Evolutionary conservation across 371 early-diverging fungal genomes (phyloP).

Genomic region (Mortierella sp.): DNA sequence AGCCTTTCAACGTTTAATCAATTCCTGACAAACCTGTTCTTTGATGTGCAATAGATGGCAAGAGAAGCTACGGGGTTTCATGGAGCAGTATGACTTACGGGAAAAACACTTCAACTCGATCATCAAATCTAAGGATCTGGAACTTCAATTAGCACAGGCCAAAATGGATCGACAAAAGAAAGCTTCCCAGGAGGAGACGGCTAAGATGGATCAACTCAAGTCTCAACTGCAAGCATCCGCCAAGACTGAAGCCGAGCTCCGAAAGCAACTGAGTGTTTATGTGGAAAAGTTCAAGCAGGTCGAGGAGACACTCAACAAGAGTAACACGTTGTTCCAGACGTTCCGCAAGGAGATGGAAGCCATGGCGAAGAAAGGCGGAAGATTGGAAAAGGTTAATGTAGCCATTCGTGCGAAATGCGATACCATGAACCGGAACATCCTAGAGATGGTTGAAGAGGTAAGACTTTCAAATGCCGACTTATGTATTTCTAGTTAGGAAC

Average conservation of each 20-base stretch:
- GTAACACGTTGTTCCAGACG: constrained; percentile 70
- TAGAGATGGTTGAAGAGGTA: constrained; percentile 75
- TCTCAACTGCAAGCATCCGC: constrained; percentile 63
- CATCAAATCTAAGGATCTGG: constrained; percentile 66
- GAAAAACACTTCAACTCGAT: constrained; percentile 72
- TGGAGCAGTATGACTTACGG: constrained; percentile 71
- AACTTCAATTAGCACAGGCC: constrained; percentile 67
- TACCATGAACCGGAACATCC: constrained; percentile 66
- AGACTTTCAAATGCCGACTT: background rate
- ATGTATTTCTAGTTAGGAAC: background rate
- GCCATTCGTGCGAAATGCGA: constrained; percentile 65
- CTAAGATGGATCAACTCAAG: constrained; percentile 54
- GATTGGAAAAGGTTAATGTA: constrained; percentile 69
- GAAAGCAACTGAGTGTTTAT: constrained; percentile 68
- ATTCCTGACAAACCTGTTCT: background rate
- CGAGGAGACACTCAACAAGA: constrained; percentile 74
- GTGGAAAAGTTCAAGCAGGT: constrained; percentile 77
- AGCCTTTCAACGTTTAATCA: background rate
- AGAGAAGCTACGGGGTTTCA: constrained; percentile 65
- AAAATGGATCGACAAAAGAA: constrained; percentile 64
- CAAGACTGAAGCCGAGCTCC: constrained; percentile 69
- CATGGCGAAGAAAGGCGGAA: constrained; percentile 71
- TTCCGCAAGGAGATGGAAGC: constrained; percentile 76
- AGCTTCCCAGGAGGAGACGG: constrained; percentile 55
- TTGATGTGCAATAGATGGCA: constrained; percentile 56